phyloP scores from a whole-genome alignment of 1,284 basidiomycete species.

The Pyrrhoderma noxium region DNA sequence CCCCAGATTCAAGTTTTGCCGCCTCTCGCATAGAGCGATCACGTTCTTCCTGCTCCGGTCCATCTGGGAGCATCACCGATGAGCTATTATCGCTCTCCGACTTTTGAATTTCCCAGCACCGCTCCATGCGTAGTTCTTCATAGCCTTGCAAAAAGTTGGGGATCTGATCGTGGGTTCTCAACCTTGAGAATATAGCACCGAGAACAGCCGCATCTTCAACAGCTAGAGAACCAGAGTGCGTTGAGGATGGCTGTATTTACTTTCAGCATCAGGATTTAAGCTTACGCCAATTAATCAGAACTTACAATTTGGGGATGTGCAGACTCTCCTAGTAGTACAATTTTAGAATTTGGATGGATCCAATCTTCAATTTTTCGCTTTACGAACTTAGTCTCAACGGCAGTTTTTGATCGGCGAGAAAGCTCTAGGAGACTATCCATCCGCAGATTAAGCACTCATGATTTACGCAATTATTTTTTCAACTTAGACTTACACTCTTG shows the following conservation, averaged over 20 bases:
- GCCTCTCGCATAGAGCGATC: slow-evolving; percentile 34
- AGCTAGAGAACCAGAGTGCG: slow-evolving; percentile 42
- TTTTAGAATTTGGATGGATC: slow-evolving; percentile 39
- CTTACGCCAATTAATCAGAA: not conserved
- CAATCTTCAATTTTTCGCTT: slow-evolving; percentile 43
- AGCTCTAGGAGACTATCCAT: slow-evolving; percentile 21
- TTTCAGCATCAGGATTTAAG: not conserved
- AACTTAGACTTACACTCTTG: slow-evolving; percentile 30
- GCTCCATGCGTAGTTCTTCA: slow-evolving; percentile 39
- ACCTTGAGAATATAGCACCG: slow-evolving; percentile 49
- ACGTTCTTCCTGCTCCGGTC: slow-evolving; percentile 34
- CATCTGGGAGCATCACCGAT: slow-evolving; percentile 34
- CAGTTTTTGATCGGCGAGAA: slow-evolving; percentile 29
- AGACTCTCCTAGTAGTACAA: slow-evolving; percentile 42
- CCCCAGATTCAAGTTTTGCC: slow-evolving; percentile 11
- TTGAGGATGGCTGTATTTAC: slow-evolving; percentile 38
- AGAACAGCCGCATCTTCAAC: slow-evolving; percentile 53
- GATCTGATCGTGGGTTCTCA: slow-evolving; percentile 44
- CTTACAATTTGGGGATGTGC: slow-evolving; percentile 38
- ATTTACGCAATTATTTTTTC: not conserved
- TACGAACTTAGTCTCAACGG: slow-evolving; percentile 29
- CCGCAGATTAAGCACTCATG: not conserved
- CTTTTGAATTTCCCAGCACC: slow-evolving; percentile 31
- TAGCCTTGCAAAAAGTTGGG: slow-evolving; percentile 42
- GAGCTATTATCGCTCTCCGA: slow-evolving; percentile 33